Evolutionary conservation across 2,329 filamentous ascomycete species (phyloP), one percentile per base, ranked within the genome.

Genomic region (Beauveria bassiana): DNA sequence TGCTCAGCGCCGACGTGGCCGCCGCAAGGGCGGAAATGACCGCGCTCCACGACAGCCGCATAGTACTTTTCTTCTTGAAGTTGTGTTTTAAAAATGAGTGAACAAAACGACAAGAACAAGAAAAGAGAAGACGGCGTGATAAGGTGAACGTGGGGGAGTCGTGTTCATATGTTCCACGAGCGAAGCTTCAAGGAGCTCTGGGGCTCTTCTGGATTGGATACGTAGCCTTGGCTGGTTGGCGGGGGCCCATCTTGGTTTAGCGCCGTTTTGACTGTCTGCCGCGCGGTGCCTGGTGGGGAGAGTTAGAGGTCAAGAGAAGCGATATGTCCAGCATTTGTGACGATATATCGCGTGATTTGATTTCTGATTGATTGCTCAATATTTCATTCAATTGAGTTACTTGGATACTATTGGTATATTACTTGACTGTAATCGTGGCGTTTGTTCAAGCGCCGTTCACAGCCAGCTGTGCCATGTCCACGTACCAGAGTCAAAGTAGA

Each of bases 41-140:
- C 71, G 90, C 81, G 69, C 88, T 87, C 77, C 89, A 75, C 72
- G 88, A 77, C 79, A 87, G 89, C 83, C 86, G 84, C 91, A 96
- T 95, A 57, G 57, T 61, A 55, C 16, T 61, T 31, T 34, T 31
- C n/a, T 42, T 45, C 47, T 43, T 55, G 42, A 26, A 34, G 28
- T 47, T 50, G 18, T 50, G 38, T 43, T 43, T 14, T n/a, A 14
- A 8, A 20, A 26, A 14, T 7, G 6, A 38, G 14, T 6, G 18
- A 22, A 50, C 55, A 3, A 31, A 61, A 43, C 43, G 51, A 50
- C 50, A 42, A 54, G 58, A 47, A 46, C 14, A 22, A 24, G 26
- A 31, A 20, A 31, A 34, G 14, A 28, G n/a, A 46, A 45, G 57
- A 38, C 45, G 24, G 22, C 57, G 26, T 38, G 49, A 38, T 59